Base-by-base conservation (phyloP, 2,329 filamentous ascomycete genomes). In the Aotearoamyces nothofagi region DNA sequence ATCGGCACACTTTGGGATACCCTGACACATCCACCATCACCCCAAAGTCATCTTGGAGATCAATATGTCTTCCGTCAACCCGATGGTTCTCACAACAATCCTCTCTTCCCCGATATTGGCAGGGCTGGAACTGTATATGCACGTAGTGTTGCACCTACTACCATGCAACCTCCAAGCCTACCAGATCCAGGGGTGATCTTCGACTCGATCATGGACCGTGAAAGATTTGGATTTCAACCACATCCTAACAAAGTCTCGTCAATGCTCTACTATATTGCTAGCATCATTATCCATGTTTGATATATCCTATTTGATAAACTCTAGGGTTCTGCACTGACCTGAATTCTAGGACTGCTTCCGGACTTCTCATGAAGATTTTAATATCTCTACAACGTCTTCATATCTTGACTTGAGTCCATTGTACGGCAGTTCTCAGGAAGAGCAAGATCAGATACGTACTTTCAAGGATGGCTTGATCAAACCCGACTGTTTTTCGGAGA, bases 261-360 rank as follows among this genome's bases (percentile, higher is more conserved):
- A 38, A 69, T 80, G 52, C 54, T 83, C n/a, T 79, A 79, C 47
- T 80, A 81, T 38, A 57, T 78, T 26, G 78, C 77, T 0, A 68
- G 72, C 5, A 74, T 83, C 41, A 66, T 68, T 33, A 66, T 64
- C 26, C 63, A 66, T 36, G 19, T 7, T 20, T 8, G n/a, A n/a
- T 20, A 20, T n/a, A n/a, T n/a, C n/a, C n/a, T n/a, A n/a, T n/a
- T n/a, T n/a, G n/a, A n/a, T n/a, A n/a, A n/a, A n/a, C n/a, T n/a
- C n/a, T n/a, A n/a, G n/a, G n/a, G n/a, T n/a, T n/a, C n/a, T n/a
- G n/a, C n/a, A n/a, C n/a, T n/a, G n/a, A n/a, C n/a, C n/a, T n/a
- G n/a, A n/a, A n/a, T n/a, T n/a, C n/a, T n/a, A n/a, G n/a, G n/a
- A n/a, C n/a, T n/a, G n/a, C n/a, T n/a, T n/a, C n/a, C n/a, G n/a